Percentiles rank a stretch among this genome's conserved stretches.
These are phyloP conservation scores for Leucoagaricus sp. DNA, from an alignment of 1,284 basidiomycete species.

Conservation along the genomic window DNA sequence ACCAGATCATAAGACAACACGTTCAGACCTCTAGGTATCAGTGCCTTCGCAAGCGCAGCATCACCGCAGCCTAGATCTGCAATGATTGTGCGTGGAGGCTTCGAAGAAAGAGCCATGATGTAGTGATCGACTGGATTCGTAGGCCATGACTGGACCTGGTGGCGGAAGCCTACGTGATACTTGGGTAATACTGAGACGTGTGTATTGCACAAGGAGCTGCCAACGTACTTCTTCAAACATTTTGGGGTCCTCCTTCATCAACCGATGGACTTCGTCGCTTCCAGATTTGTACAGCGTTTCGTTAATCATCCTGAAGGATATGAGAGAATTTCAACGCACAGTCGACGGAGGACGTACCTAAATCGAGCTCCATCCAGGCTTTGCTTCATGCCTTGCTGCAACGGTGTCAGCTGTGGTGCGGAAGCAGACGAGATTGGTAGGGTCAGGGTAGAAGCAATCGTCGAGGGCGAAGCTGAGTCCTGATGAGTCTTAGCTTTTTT, in stretches of 20 bases:
- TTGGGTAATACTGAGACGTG: slow-evolving; percentile 31
- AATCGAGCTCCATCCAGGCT: slow-evolving; percentile 85
- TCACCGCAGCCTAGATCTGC: slow-evolving; percentile 97
- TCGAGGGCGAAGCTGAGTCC: slow-evolving; percentile 16
- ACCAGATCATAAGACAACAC: slow-evolving; percentile 85
- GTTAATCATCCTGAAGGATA: slow-evolving; percentile 75
- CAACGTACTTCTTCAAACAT: slow-evolving; percentile 31
- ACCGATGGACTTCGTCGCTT: slow-evolving; percentile 69
- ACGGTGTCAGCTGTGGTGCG: slow-evolving; percentile 53
- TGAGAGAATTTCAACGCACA: slow-evolving; percentile 13
- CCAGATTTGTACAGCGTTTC: slow-evolving; percentile 85
- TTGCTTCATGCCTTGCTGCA: slow-evolving; percentile 77
- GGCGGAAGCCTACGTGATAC: slow-evolving; percentile 91
- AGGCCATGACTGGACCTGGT: slow-evolving; percentile 90
- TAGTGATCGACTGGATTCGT: slow-evolving; percentile 86
- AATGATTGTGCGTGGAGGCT: slow-evolving; percentile 72
- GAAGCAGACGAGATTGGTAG: slow-evolving; percentile 12
- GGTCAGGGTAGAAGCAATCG: slow-evolving; percentile 19
- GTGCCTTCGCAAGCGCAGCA: slow-evolving; percentile 79
- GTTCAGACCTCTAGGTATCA: slow-evolving; percentile 67
- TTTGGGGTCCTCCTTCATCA: slow-evolving; percentile 71
- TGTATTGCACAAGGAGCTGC: background rate
- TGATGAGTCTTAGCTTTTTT: slow-evolving; percentile 39
- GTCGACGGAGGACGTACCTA: slow-evolving; percentile 48
- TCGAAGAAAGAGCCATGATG: slow-evolving; percentile 56